Evolutionary conservation across 768 basidiomycete species (phyloP).

Genomic region (Sporobolomyces roseus): DNA sequence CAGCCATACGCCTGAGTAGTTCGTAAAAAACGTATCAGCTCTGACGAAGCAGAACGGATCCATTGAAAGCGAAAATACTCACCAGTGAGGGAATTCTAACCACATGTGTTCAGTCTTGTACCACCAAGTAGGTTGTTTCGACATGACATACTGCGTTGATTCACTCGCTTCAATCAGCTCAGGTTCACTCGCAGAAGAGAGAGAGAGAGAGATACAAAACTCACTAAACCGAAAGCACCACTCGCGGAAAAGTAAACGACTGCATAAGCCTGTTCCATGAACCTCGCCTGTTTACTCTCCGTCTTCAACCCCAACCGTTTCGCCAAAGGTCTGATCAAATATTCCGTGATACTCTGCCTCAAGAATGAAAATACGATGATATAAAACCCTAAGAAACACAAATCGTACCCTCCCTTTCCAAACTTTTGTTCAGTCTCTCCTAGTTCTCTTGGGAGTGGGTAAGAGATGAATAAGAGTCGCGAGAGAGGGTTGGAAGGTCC

Average conservation of each 20-base stretch:
- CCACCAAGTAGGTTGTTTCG: constrained; percentile 75
- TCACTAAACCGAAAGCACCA: constrained; percentile 71
- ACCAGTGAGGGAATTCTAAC: constrained; percentile 54
- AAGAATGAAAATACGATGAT: constrained; percentile 84
- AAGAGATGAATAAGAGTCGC: constrained; percentile 66
- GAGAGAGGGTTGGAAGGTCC: constrained; percentile 65
- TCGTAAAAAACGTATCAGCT: neutral
- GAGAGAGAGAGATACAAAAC: constrained; percentile 47
- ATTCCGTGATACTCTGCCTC: constrained; percentile 68
- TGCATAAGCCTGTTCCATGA: constrained; percentile 89
- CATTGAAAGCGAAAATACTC: too few relatives aligned
- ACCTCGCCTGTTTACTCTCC: constrained; percentile 67
- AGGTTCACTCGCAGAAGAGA: neutral
- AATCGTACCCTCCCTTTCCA: constrained; percentile 64
- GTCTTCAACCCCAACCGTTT: constrained; percentile 66
- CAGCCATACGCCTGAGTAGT: constrained; percentile 66
- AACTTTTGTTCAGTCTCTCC: constrained; percentile 58
- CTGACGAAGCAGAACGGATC: too few relatives aligned
- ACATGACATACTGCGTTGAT: constrained; percentile 68
- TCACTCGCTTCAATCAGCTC: neutral
- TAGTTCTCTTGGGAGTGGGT: constrained; percentile 57
- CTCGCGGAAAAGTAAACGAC: constrained; percentile 70
- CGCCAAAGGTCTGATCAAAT: constrained; percentile 65
- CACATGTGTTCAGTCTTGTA: constrained; percentile 78
- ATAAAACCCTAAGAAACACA: constrained; percentile 74